Evolutionary conservation across 1,284 basidiomycete species (phyloP).

Genomic region (Ceratobasidium sp.): DNA sequence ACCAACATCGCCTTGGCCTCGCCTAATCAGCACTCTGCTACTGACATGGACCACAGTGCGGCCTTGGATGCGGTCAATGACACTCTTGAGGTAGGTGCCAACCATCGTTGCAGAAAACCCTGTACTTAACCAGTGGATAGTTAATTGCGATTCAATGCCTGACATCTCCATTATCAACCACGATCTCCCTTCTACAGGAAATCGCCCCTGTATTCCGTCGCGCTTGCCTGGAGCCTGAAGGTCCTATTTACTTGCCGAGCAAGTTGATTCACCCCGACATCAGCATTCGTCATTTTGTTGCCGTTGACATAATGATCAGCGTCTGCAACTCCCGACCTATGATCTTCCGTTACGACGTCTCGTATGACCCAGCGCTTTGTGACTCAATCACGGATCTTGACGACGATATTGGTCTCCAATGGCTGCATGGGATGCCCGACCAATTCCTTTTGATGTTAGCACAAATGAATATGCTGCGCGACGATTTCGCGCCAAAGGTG

Average conservation of each 20-base stretch:
- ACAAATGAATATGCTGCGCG: slow-evolving; percentile 30
- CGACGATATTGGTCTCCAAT: slow-evolving; percentile 19
- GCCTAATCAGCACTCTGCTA: not conserved
- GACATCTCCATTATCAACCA: not conserved
- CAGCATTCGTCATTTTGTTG: slow-evolving; percentile 13
- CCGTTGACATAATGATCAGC: slow-evolving; percentile 26
- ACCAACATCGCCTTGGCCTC: not conserved
- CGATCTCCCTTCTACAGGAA: not conserved
- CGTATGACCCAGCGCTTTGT: not conserved
- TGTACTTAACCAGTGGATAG: not conserved
- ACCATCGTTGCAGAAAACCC: no score
- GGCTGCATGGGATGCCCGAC: slow-evolving; percentile 39
- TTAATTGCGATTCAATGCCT: slow-evolving; percentile 13
- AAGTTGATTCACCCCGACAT: slow-evolving; percentile 22
- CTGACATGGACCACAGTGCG: not conserved
- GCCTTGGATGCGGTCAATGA: slow-evolving; percentile 3
- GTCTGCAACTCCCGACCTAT: not conserved
- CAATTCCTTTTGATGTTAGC: slow-evolving; percentile 25
- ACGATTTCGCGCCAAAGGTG: slow-evolving; percentile 26
- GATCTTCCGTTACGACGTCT: slow-evolving; percentile 25
- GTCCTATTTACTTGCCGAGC: slow-evolving; percentile 20
- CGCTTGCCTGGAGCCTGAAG: slow-evolving; percentile 10
- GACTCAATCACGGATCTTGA: not conserved
- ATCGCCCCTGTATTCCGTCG: slow-evolving; percentile 10
- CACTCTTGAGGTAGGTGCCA: not conserved